phyloP scores from a whole-genome alignment of 2,329 filamentous ascomycete genomes.

The Fusarium clavum region DNA sequence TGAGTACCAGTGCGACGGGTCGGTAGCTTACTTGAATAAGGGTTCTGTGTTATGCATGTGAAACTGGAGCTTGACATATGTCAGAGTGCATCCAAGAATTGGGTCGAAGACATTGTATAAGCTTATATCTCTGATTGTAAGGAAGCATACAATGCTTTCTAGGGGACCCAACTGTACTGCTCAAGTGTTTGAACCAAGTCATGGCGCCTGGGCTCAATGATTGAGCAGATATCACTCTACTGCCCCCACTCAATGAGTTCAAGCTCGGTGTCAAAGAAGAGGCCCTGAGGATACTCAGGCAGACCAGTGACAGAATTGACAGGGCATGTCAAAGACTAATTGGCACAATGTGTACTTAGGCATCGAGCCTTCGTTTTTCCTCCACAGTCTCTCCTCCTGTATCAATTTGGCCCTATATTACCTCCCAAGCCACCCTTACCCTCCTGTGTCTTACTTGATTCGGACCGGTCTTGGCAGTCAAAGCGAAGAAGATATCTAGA shows the following conservation, averaged over 20 bases:
- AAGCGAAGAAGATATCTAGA: background rate
- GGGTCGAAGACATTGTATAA: too few species aligned
- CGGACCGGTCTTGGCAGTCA: background rate
- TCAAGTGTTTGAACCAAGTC: background rate
- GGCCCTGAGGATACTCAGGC: accelerated
- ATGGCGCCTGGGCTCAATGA: background rate
- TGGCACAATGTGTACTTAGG: background rate
- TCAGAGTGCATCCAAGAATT: background rate
- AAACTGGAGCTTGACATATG: background rate
- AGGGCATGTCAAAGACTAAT: background rate
- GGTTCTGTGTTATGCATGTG: background rate
- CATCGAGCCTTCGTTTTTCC: background rate
- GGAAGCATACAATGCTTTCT: background rate
- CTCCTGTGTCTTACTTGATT: background rate
- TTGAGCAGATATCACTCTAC: background rate
- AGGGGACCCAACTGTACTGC: background rate
- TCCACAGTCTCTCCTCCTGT: background rate
- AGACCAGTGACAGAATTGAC: background rate
- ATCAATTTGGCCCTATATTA: background rate
- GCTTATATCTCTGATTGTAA: too few species aligned
- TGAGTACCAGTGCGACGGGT: constrained; percentile 1
- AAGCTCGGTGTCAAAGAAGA: too few species aligned
- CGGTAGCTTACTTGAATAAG: background rate
- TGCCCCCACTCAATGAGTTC: background rate
- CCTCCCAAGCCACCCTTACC: background rate